Conservation (phyloP, 1,284 basidiomycete genomes). For the Sanguinoderma infundibulare region DNA sequence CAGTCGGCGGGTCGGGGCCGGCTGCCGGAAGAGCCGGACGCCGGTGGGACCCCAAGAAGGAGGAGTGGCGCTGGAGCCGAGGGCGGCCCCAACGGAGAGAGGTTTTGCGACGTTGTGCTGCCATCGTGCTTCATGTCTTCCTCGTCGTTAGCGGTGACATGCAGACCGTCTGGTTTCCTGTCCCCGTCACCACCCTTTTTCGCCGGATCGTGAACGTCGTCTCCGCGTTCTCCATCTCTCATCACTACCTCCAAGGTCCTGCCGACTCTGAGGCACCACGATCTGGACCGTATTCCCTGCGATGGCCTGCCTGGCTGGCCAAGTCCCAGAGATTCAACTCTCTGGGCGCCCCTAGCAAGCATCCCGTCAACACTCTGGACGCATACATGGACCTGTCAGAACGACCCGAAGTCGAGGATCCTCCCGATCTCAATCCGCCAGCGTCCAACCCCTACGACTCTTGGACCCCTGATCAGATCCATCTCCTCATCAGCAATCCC, state of each 20-base stretch:
- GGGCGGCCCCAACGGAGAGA: neutral
- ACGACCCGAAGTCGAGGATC: constrained; percentile 1
- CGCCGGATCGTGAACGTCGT: constrained; percentile 69
- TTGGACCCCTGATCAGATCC: constrained; percentile 57
- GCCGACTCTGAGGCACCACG: constrained; percentile 26
- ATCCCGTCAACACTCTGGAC: neutral
- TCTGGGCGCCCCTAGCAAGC: neutral
- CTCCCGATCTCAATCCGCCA: neutral
- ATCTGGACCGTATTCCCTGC: constrained; percentile 19
- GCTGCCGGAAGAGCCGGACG: neutral
- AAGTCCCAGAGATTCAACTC: neutral
- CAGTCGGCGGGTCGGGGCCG: neutral
- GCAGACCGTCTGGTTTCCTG: constrained; percentile 61
- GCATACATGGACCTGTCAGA: constrained; percentile 6
- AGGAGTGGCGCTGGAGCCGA: neutral
- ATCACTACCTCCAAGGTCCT: constrained; percentile 52
- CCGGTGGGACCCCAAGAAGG: neutral
- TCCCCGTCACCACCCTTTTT: constrained; percentile 61
- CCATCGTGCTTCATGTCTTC: constrained; percentile 28
- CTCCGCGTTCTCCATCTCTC: constrained; percentile 67
- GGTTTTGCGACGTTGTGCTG: constrained; percentile 18
- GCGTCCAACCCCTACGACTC: constrained; percentile 12
- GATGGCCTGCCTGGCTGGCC: constrained; percentile 22
- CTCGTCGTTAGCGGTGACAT: constrained; percentile 38
- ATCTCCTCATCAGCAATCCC: constrained; percentile 75